Evolutionary conservation across 169 alveolate species (phyloP).

Genomic region (Cardiosporidium cionae): DNA sequence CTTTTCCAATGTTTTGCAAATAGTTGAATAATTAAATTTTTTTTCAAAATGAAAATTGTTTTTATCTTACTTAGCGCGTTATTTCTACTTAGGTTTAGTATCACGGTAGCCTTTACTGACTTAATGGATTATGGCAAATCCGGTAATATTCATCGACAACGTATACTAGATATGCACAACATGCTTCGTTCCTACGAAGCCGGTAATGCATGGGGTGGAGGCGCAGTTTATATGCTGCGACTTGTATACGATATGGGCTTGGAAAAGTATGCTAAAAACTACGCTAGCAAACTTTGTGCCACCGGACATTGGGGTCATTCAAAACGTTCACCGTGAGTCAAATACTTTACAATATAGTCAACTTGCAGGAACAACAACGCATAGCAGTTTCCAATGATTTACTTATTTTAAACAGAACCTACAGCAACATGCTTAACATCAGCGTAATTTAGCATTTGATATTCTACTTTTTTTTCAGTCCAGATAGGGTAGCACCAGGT

Average conservation of each 20-base stretch:
- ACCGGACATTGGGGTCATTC: conserved; percentile 25
- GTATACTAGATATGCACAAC: conserved; percentile 39
- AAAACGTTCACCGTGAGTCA: conserved; percentile 4
- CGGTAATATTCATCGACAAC: conserved; percentile 24
- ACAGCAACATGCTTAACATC: not conserved
- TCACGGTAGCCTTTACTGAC: no score
- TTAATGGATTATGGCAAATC: not conserved
- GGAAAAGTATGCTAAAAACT: conserved; percentile 44
- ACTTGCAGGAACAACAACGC: not conserved
- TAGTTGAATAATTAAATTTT: no score
- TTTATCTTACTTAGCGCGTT: no score
- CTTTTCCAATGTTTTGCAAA: no score
- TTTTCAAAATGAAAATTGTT: no score
- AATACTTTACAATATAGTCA: not conserved
- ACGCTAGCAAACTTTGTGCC: conserved; percentile 32
- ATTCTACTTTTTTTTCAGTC: conserved; percentile 14
- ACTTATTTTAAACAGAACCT: conserved; percentile 27
- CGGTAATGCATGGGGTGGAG: conserved; percentile 10
- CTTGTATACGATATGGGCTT: conserved; percentile 36
- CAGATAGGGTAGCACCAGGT: conserved; percentile 49
- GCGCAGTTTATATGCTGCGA: conserved; percentile 42
- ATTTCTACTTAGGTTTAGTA: no score
- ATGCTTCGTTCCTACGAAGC: conserved; percentile 41
- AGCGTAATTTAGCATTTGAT: not conserved
- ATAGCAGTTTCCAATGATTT: conserved; percentile 12